Evolutionary conservation across 768 basidiomycete genomes (phyloP).

Genomic region (Mycena vitilis): DNA sequence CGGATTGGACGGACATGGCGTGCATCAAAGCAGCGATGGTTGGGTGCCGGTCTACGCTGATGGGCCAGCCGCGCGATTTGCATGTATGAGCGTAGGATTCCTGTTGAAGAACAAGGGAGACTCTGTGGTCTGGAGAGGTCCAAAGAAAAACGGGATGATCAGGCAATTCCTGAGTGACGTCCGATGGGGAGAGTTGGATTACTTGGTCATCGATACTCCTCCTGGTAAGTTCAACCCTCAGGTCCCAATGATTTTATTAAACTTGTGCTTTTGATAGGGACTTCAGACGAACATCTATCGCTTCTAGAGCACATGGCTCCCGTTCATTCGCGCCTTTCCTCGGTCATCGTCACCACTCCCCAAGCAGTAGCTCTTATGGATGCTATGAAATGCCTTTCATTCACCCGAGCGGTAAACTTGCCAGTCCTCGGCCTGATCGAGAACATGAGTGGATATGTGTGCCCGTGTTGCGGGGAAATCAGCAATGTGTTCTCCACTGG

Average conservation of each 20-base stretch:
- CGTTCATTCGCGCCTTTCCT: constrained; percentile 78
- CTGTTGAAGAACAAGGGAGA: constrained; percentile 90
- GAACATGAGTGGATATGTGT: constrained; percentile 99
- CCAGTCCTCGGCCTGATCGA: constrained; percentile 94
- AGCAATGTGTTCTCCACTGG: constrained; percentile 95
- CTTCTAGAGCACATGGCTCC: constrained; percentile 94
- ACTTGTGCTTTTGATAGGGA: constrained; percentile 67
- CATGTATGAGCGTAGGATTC: constrained; percentile 98
- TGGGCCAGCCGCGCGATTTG: constrained; percentile 75
- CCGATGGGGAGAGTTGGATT: constrained; percentile 95
- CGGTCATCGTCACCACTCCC: constrained; percentile 95
- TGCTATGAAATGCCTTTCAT: constrained; percentile 95
- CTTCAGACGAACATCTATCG: constrained; percentile 98
- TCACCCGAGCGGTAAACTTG: constrained; percentile 87
- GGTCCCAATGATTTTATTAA: constrained; percentile 34
- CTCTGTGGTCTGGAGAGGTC: constrained; percentile 97
- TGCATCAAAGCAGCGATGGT: constrained; percentile 94
- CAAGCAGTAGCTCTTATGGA: constrained; percentile 97
- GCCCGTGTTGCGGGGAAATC: constrained; percentile 96
- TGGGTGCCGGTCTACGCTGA: constrained; percentile 99
- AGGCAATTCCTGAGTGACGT: constrained; percentile 94
- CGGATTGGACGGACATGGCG: constrained; percentile 85
- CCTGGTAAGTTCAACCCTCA: constrained; percentile 72
- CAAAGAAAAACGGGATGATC: constrained; percentile 99
- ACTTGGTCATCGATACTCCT: constrained; percentile 94